Conservation (phyloP, 2,329 filamentous ascomycete genomes). For the Cyphellophora attinorum region DNA sequence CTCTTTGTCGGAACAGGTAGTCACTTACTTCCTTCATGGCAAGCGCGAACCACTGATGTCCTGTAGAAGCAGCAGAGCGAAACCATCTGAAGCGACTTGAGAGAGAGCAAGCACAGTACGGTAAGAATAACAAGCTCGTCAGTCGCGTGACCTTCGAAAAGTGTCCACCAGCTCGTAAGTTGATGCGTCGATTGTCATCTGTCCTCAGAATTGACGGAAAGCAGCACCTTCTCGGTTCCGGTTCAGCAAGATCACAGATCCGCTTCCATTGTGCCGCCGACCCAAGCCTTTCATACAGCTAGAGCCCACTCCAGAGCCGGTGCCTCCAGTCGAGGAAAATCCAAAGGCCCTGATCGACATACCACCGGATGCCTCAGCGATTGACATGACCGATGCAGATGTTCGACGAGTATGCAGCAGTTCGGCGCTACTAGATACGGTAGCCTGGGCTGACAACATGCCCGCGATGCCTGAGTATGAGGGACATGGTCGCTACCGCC, state of each 20-base stretch:
- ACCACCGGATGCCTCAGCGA: constrained; percentile 1
- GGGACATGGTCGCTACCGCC: constrained; percentile 16
- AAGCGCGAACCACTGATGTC: too few species aligned
- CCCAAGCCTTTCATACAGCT: background rate
- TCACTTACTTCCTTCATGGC: too few species aligned
- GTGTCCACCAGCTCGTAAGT: background rate
- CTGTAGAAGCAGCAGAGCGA: constrained; percentile 7
- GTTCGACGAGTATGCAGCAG: constrained; percentile 11
- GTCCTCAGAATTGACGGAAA: background rate
- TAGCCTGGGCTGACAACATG: constrained; percentile 6
- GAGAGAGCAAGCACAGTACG: constrained; percentile 8
- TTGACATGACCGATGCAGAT: constrained; percentile 4
- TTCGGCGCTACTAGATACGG: constrained; percentile 8
- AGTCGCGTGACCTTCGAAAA: constrained; percentile 6
- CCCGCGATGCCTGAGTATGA: constrained; percentile 13
- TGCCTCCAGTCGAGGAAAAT: constrained; percentile 6
- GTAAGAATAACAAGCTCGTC: constrained; percentile 8
- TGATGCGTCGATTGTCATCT: background rate
- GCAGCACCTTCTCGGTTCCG: background rate
- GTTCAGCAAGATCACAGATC: background rate
- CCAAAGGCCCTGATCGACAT: background rate
- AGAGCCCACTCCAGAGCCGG: constrained; percentile 4
- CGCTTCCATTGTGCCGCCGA: background rate
- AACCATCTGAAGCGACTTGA: constrained; percentile 11
- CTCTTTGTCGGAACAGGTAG: too few species aligned